These are phyloP conservation scores for Spiromastix sp. DNA, from an alignment of 2,329 filamentous ascomycete genomes.

Conservation along the genomic window DNA sequence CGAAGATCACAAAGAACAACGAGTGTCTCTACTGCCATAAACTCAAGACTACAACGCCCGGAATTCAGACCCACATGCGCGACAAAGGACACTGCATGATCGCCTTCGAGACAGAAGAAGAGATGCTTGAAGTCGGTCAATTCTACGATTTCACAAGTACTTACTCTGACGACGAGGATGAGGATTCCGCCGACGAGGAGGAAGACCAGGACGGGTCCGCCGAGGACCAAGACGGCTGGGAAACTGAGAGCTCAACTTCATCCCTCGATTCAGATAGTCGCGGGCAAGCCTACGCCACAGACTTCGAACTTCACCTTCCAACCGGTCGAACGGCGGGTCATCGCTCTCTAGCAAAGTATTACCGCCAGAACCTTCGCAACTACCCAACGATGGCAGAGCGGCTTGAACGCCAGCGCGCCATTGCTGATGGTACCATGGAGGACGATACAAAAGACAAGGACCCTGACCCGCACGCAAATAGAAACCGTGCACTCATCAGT, in stretches of 20 bases:
- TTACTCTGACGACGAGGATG: slow-evolving; percentile 68
- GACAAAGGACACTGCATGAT: slow-evolving; percentile 97
- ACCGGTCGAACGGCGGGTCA: slow-evolving; percentile 85
- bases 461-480: slow-evolving; percentile 15
- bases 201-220: slow-evolving; percentile 30
- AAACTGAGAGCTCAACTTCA: slow-evolving; percentile 86
- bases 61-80: slow-evolving; percentile 91
- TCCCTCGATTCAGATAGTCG: slow-evolving; percentile 78
- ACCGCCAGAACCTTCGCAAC: slow-evolving; percentile 79
- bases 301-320: slow-evolving; percentile 87
- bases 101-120: slow-evolving; percentile 75
- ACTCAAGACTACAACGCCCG: slow-evolving; percentile 63
- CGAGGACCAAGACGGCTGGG: slow-evolving; percentile 73
- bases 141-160: slow-evolving; percentile 96
- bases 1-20: slow-evolving; percentile 67
- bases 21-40: slow-evolving; percentile 87
- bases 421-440: slow-evolving; percentile 40
- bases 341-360: slow-evolving; percentile 77
- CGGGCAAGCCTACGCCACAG: slow-evolving; percentile 70
- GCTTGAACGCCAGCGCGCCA: slow-evolving; percentile 51
- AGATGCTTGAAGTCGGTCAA: slow-evolving; percentile 88
- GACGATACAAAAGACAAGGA: slow-evolving; percentile 39
- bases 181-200: slow-evolving; percentile 47
- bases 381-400: slow-evolving; percentile 73
- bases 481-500: slow-evolving; percentile 48